Conservation (phyloP, 2,329 filamentous ascomycete genomes). For the Fusarium globosum region DNA sequence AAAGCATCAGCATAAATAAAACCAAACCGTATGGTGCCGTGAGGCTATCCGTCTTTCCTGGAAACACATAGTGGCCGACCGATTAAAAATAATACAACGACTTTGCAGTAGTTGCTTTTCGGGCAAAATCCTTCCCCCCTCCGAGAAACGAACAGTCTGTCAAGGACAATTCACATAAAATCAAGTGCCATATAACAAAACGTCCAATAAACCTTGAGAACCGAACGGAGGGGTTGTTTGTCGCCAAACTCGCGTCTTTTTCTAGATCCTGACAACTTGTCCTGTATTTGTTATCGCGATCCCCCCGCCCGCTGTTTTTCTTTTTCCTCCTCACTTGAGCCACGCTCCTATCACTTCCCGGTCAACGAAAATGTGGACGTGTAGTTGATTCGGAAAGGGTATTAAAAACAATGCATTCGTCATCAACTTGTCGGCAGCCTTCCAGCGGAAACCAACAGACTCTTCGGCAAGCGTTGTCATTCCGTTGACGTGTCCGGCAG, state of each 20-base stretch:
- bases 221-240: conserved; percentile 42
- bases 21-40: conserved; percentile 50
- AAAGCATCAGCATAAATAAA: conserved; percentile 37
- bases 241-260: conserved; percentile 49
- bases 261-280: conserved; percentile 40
- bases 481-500: conserved; percentile 45
- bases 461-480: conserved; percentile 32
- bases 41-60: conserved; percentile 55
- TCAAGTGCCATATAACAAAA: conserved; percentile 23
- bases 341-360: conserved; percentile 36
- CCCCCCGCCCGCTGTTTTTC: conserved; percentile 24
- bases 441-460: conserved; percentile 28
- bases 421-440: conserved; percentile 33
- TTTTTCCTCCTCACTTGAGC: conserved; percentile 11
- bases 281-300: conserved; percentile 37
- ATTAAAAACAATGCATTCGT: conserved; percentile 36
- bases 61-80: conserved; percentile 44
- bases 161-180: conserved; percentile 21
- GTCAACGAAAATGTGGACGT: conserved; percentile 30
- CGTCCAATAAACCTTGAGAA: conserved; percentile 29
- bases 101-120: conserved; percentile 32
- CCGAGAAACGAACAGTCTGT: conserved; percentile 23
- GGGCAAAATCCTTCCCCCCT: conserved; percentile 15
- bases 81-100: conserved; percentile 41
- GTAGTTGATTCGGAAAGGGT: conserved; percentile 27